Evolutionary conservation across 176 grass and related monocot species (phyloP), one percentile per base, ranked within the genome.

Genomic region (Oryza rufipogon): DNA sequence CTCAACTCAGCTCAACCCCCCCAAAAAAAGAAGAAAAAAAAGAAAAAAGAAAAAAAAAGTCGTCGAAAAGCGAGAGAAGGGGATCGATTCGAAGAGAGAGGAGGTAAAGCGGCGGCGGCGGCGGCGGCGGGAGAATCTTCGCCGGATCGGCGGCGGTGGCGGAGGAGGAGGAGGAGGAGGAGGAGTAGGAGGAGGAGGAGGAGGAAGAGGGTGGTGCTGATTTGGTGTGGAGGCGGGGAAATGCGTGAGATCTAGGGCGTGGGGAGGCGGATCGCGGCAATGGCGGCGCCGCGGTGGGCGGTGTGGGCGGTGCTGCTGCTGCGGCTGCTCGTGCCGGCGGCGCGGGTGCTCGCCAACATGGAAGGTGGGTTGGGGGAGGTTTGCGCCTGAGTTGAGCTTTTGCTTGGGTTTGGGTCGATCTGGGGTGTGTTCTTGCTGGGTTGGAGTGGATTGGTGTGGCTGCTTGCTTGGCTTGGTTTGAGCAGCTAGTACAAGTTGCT

Each of bases 341-440:
- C 82, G 49, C 92, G 89, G 80, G 91, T 97, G 75, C 76, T 86
- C 25, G 94, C 94, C 41, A 94, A 97, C 84, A 94, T 84, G 83
- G 94, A 97, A 97, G 91, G 94, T 96, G 39, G 26, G 36, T 38
- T 6, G 36, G 36, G 77, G 47, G 44, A 26, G 46, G 22, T 30
- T 16, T 25, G 13, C 1, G 71, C 3, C 30, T 71, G 42, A 9
- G 6, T 73, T 71, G 42, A 9, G 6, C 36, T 41, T 0, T 15
- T 45, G 15, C 30, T 49, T 41, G 39, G 11, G 20, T 15, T 75
- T 75, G 10, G 45, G 17, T 83, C 54, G 66, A 56, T 56, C 45
- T 61, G 60, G 10, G 15, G 56, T 8, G 58, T 5, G 42, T 56
- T 60, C 38, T 76, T 9, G 20, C 39, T 78, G 51, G 39, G 39